A percentile compares a stretch with the other conserved stretches of the same genome.
Evolutionary conservation across 345 rosid species (phyloP).

Genomic region (Salix viminalis): DNA sequence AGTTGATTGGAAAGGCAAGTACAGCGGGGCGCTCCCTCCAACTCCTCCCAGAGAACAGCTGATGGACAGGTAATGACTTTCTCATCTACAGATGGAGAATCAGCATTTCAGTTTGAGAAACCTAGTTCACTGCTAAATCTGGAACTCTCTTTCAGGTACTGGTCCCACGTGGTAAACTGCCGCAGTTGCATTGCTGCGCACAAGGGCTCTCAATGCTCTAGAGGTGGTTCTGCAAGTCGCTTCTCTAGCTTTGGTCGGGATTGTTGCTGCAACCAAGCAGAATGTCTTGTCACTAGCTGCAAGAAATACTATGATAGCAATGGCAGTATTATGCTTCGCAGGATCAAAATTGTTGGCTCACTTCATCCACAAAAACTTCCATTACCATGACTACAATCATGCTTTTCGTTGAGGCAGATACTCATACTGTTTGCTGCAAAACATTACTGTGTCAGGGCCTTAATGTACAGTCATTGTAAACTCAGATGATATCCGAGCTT

Average conservation of each 20-base stretch:
- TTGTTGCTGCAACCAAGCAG: conserved; percentile 53
- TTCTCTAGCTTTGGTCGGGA: conserved; percentile 48
- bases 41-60: conserved; percentile 73
- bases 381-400: conserved; percentile 76
- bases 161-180: not conserved
- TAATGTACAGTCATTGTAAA: too few relatives aligned
- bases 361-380: conserved; percentile 67
- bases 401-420: conserved; percentile 46
- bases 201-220: not conserved
- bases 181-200: not conserved
- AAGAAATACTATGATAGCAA: conserved; percentile 26
- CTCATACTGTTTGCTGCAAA: too few relatives aligned
- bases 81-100: not conserved
- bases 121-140: not conserved
- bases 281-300: not conserved
- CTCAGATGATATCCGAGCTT: too few relatives aligned
- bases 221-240: conserved; percentile 59
- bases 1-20: conserved; percentile 76
- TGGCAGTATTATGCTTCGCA: conserved; percentile 63
- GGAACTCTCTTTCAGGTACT: not conserved
- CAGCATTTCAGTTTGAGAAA: not conserved
- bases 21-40: conserved; percentile 53
- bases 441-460: too few relatives aligned
- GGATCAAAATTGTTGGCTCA: conserved; percentile 80
- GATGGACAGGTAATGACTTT: conserved; percentile 56